Evolutionary conservation across 306 rosid genomes (phyloP).

Genomic region (Hylodesmum podocarpum): DNA sequence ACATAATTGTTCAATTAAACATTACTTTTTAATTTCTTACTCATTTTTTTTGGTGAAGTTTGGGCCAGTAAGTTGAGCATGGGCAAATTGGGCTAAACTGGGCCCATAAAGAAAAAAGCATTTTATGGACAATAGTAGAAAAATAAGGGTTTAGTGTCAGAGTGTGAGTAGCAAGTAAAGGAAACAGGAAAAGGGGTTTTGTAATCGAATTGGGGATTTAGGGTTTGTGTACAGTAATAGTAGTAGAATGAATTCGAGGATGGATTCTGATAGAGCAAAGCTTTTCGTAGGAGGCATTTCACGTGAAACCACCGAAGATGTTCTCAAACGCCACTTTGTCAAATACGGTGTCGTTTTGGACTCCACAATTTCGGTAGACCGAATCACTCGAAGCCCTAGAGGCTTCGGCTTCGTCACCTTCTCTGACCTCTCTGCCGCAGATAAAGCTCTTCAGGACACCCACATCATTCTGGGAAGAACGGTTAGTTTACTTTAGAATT

Average conservation of each 20-base stretch:
- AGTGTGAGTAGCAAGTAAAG: neutral
- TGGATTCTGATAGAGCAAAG: conserved; percentile 60
- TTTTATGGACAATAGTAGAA: neutral
- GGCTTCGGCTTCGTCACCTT: conserved; percentile 84
- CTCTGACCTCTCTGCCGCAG: conserved; percentile 53
- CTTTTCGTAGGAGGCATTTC: conserved; percentile 67
- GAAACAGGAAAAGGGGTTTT: conserved; percentile 25
- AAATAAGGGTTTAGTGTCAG: neutral
- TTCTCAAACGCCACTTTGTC: conserved; percentile 49
- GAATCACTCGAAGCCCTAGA: conserved; percentile 51
- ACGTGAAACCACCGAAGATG: conserved; percentile 54
- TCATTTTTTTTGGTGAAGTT: neutral
- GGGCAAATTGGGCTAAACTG: neutral
- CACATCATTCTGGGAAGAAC: conserved; percentile 59
- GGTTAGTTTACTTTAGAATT: conserved; percentile 28
- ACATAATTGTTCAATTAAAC: no score
- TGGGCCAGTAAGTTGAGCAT: neutral
- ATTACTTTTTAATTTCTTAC: neutral
- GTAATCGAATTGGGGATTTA: conserved; percentile 45
- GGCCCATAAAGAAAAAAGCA: neutral
- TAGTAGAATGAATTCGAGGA: conserved; percentile 25
- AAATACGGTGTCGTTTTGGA: conserved; percentile 55
- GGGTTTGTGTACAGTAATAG: conserved; percentile 36
- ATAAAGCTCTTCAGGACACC: conserved; percentile 54
- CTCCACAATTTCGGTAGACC: conserved; percentile 51